These are phyloP conservation scores for Tylopilus vinaceipallidus DNA, from an alignment of 768 basidiomycete genomes.

Conservation along the genomic window DNA sequence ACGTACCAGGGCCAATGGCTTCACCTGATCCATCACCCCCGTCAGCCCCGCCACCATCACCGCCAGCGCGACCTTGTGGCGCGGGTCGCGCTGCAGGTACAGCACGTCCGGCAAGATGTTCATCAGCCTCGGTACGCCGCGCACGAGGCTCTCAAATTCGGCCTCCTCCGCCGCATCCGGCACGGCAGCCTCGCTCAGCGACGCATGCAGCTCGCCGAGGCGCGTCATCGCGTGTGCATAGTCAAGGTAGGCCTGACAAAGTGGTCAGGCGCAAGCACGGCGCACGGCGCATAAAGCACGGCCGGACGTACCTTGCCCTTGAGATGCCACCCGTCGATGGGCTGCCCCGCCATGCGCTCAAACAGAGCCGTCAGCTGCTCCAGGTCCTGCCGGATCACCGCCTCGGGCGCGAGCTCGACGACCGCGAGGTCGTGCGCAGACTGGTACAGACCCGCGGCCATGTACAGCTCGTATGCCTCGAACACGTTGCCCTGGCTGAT, in stretches of 20 bases:
- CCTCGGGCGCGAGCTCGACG: slow-evolving; percentile 84
- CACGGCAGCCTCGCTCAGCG: slow-evolving; percentile 39
- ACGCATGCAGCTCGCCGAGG: slow-evolving; percentile 53
- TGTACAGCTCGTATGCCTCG: slow-evolving; percentile 74
- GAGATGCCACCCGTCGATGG: slow-evolving; percentile 74
- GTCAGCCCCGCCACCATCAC: slow-evolving; percentile 72
- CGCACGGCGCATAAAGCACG: not conserved
- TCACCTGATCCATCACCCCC: slow-evolving; percentile 53
- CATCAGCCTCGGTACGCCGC: slow-evolving; percentile 63
- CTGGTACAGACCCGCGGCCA: slow-evolving; percentile 65
- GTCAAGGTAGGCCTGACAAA: slow-evolving; percentile 65
- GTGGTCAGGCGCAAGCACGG: slow-evolving; percentile 7
- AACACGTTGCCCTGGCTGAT: slow-evolving; percentile 60
- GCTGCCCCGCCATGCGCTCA: slow-evolving; percentile 51
- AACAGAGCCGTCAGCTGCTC: slow-evolving; percentile 71
- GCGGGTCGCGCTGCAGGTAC: slow-evolving; percentile 51
- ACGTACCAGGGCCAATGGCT: slow-evolving; percentile 62
- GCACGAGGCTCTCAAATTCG: slow-evolving; percentile 60
- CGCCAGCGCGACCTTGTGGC: slow-evolving; percentile 67
- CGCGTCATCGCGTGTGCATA: slow-evolving; percentile 64
- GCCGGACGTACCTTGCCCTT: slow-evolving; percentile 68
- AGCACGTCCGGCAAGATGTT: slow-evolving; percentile 67
- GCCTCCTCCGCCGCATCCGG: slow-evolving; percentile 46
- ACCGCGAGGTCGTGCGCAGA: slow-evolving; percentile 85
- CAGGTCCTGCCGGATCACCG: slow-evolving; percentile 56